phyloP scores from a whole-genome alignment of 1,139 yeast species.

The Candida anutae region DNA sequence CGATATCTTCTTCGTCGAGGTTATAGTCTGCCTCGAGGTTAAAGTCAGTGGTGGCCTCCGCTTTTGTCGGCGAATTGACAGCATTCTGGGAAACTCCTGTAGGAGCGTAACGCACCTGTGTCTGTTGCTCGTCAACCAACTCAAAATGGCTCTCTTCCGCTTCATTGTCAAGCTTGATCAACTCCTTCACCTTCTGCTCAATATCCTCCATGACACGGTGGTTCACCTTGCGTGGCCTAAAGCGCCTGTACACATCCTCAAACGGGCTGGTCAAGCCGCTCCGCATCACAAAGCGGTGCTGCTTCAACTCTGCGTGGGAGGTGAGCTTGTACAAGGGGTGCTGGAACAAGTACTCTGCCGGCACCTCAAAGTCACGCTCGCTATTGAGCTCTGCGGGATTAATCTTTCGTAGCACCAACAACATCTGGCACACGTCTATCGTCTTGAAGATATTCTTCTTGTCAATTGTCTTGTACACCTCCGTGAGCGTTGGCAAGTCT shows the following conservation, averaged over 20 bases:
- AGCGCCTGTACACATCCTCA: constrained; percentile 38
- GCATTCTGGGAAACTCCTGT: constrained; percentile 15
- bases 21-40: constrained; percentile 6
- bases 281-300: constrained; percentile 43
- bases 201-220: constrained; percentile 54
- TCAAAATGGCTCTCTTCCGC: constrained; percentile 82
- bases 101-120: constrained; percentile 9
- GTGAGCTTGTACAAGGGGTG: constrained; percentile 42
- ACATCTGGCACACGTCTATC: constrained; percentile 78
- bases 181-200: constrained; percentile 71
- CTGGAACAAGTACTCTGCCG: constrained; percentile 28
- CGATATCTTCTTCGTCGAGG: constrained; percentile 11
- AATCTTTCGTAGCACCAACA: constrained; percentile 63
- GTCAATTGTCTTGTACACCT: constrained; percentile 84
- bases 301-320: constrained; percentile 33
- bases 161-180: constrained; percentile 68
- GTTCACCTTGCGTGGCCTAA: constrained; percentile 43
- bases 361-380: constrained; percentile 35
- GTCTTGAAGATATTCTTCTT: constrained; percentile 83
- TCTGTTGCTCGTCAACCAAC: constrained; percentile 43
- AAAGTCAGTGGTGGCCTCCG: constrained; percentile 8
- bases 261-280: constrained; percentile 84
- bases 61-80: constrained; percentile 15
- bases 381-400: constrained; percentile 33
- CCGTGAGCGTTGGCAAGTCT: constrained; percentile 87